Conservation (phyloP, 2,329 filamentous ascomycete species). For the Plectosphaerella cucumerina region DNA sequence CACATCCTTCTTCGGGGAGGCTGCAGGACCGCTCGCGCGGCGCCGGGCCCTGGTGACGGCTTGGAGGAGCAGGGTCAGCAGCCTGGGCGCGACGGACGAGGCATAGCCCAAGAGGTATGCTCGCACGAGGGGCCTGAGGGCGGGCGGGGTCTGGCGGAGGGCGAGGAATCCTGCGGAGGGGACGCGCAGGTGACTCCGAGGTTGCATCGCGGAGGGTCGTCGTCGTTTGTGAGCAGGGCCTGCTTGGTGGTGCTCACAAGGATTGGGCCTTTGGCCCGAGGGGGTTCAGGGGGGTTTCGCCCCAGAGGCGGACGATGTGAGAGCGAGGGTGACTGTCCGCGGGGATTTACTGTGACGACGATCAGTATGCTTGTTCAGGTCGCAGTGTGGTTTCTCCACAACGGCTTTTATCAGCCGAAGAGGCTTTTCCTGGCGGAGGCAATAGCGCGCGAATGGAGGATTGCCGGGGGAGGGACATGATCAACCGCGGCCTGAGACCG, state of each 20-base stretch:
- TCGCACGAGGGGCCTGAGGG: constrained; percentile 51
- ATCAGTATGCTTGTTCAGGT: background rate
- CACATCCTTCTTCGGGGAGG: constrained; percentile 14
- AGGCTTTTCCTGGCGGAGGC: too few relatives aligned
- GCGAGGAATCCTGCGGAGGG: constrained; percentile 9
- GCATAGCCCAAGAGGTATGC: constrained; percentile 60
- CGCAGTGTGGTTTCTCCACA: too few relatives aligned
- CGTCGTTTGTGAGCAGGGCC: background rate
- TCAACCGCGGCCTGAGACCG: too few relatives aligned
- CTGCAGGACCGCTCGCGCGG: constrained; percentile 5
- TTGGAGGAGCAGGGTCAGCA: constrained; percentile 50
- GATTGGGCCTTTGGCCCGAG: background rate
- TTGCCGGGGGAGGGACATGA: too few relatives aligned
- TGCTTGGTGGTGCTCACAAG: background rate
- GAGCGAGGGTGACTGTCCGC: background rate
- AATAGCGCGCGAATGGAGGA: too few relatives aligned
- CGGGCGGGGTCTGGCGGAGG: constrained; percentile 36
- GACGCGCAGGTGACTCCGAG: constrained; percentile 24
- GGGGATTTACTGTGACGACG: background rate
- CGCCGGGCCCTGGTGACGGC: constrained; percentile 33
- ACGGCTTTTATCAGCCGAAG: too few relatives aligned
- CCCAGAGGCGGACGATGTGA: background rate
- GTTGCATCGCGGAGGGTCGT: constrained; percentile 36
- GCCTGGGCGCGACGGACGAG: constrained; percentile 52
- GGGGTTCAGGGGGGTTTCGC: background rate